Evolutionary conservation across 169 alveolate species (phyloP).

Genomic region (Eimeria acervulina): DNA sequence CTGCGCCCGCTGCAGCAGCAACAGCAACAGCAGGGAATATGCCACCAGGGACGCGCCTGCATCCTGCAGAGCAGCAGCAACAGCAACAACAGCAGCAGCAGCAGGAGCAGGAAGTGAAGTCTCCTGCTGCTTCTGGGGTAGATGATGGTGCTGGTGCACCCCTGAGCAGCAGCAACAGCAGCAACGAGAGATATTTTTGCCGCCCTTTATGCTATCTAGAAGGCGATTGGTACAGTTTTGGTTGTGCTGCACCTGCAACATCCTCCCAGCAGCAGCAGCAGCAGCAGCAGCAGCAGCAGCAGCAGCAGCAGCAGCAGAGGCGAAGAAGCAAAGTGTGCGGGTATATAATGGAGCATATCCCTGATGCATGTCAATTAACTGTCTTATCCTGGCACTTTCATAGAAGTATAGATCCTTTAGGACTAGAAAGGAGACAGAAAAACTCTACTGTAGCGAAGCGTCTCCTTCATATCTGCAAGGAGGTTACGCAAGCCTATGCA

Average conservation of each 20-base stretch:
- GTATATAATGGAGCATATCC: slow-evolving; percentile 68
- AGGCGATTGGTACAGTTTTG: slow-evolving; percentile 68
- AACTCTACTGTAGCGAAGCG: not conserved
- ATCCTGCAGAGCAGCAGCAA: not conserved
- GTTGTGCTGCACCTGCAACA: not conserved
- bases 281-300: not conserved
- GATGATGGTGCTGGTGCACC: not conserved
- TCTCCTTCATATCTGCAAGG: slow-evolving; percentile 4
- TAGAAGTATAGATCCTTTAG: slow-evolving; percentile 35
- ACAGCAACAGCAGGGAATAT: too few species aligned
- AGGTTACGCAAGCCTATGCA: slow-evolving; percentile 22
- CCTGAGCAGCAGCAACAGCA: not conserved
- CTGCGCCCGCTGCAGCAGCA: too few species aligned
- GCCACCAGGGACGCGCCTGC: not conserved
- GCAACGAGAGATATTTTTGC: slow-evolving; percentile 58
- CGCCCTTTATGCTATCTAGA: slow-evolving; percentile 67
- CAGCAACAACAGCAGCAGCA: not conserved
- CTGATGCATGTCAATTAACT: slow-evolving; percentile 77
- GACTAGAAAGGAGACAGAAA: not conserved
- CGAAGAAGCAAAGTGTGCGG: slow-evolving; percentile 55
- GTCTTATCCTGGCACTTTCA: slow-evolving; percentile 72
- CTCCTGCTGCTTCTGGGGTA: not conserved
- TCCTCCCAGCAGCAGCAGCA: not conserved
- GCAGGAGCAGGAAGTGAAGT: not conserved
- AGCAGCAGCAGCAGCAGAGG: slow-evolving; percentile 52